These are phyloP conservation scores for Chenopodium berlandieri DNA, from an alignment of 148 eudicot species.

Conservation along the genomic window DNA sequence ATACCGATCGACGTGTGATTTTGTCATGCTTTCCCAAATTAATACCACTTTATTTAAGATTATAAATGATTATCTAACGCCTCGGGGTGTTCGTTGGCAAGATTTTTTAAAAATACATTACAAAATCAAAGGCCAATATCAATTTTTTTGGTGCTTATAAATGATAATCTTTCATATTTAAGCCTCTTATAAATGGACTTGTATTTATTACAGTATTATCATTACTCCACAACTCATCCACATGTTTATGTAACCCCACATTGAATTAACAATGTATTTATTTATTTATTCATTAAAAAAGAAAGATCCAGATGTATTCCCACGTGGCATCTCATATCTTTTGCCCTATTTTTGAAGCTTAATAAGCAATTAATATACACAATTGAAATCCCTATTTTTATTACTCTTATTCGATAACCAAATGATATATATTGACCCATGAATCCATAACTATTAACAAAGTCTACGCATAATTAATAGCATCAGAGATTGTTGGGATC, in stretches of 20 bases:
- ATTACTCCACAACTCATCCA: background rate
- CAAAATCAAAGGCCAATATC: too few species aligned
- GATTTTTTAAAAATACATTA: too few species aligned
- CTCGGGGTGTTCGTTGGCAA: too few species aligned
- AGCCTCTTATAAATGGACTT: too few species aligned
- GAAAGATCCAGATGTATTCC: background rate
- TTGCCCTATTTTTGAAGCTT: background rate
- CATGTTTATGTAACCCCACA: constrained; percentile 2
- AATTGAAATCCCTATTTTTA: background rate
- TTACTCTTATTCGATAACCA: background rate
- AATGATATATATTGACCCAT: background rate
- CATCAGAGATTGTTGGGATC: background rate
- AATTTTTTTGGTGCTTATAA: too few species aligned
- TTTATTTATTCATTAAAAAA: background rate
- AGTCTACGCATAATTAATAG: background rate
- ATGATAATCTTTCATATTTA: too few species aligned
- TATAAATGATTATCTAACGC: too few species aligned
- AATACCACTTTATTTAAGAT: too few species aligned
- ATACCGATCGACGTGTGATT: too few species aligned
- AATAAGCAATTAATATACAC: background rate
- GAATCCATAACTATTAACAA: too few species aligned
- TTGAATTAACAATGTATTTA: constrained; percentile 3
- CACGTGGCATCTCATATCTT: background rate
- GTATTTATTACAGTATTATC: too few species aligned
- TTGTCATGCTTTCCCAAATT: too few species aligned